Evolutionary conservation across 306 rosid genomes (phyloP), one percentile per base, ranked within the genome.

Genomic region (Amphicarpaea edgeworthii): DNA sequence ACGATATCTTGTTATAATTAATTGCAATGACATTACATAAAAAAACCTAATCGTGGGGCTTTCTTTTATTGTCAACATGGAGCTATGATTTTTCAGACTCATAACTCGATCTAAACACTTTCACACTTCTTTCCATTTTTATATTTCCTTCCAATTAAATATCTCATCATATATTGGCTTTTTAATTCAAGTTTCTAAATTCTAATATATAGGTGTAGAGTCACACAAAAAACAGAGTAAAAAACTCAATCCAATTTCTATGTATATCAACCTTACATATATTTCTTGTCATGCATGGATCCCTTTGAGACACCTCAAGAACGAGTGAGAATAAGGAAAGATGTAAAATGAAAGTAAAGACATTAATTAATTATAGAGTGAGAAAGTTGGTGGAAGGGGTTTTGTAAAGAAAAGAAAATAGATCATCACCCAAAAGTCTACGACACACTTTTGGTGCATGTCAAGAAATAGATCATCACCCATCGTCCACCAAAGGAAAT

Each of bases 281-380:
- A 10, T 55, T 21, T 21, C 17, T 24, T 21, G 6, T 23, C 80
- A 74, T 87, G 83, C 85, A 84, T 72, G 77, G 79, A 66, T 60
- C 64, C 76, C 60, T 53, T 30, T 21, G 67, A 2, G 32, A 24
- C 67, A 73, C 77, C 72, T 74, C 66, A 57, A 46, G 41, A 68
- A 60, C 53, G 55, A 71, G 61, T 68, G 72, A 82, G 58, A 72
- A 16, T 3, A 66, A 80, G 60, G 78, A 70, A 77, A 83, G 79
- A 61, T 87, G 95, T 92, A 82, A 89, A 92, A 86, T 80, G 83
- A 83, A 92, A 90, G 97, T 85, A 91, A 91, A 84, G 89, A 80
- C 82, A 75, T 49, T n/a, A n/a, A n/a, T n/a, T n/a, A n/a, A n/a
- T n/a, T 79, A 43, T 69, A 72, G 69, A 68, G 86, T 51, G 82